These are phyloP conservation scores for Truncatella angustata DNA, from an alignment of 2,329 filamentous ascomycete genomes.

Conservation along the genomic window DNA sequence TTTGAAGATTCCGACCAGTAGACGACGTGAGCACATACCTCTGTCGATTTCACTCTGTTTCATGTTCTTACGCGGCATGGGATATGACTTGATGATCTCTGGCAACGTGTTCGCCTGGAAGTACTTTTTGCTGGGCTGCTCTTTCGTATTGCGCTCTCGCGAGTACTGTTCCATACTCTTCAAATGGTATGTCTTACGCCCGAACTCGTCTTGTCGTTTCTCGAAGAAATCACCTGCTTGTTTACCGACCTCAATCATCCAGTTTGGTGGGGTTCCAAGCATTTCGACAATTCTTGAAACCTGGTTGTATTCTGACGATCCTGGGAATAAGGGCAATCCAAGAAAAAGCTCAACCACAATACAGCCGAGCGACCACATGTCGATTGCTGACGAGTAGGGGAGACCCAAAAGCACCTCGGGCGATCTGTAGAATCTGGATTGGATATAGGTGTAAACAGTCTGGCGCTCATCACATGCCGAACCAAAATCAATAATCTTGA, in stretches of 20 bases:
- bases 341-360: constrained; percentile 98
- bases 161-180: constrained; percentile 99
- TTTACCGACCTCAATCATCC: constrained; percentile 99
- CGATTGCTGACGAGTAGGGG: constrained; percentile 96
- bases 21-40: constrained; percentile 57
- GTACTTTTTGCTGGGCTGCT: constrained; percentile 99
- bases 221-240: constrained; percentile 97
- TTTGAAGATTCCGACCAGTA: background rate
- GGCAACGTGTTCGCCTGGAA: constrained; percentile 92
- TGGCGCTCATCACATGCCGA: constrained; percentile 97
- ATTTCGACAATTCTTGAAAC: constrained; percentile 97
- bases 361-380: constrained; percentile 99
- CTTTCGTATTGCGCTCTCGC: constrained; percentile 90
- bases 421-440: constrained; percentile 96
- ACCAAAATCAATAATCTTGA: constrained; percentile 99
- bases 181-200: constrained; percentile 82
- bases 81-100: constrained; percentile 96
- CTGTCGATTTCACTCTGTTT: constrained; percentile 94
- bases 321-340: constrained; percentile 89
- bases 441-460: constrained; percentile 98
- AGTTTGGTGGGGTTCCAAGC: constrained; percentile 92
- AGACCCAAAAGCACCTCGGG: constrained; percentile 94
- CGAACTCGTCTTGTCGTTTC: constrained; percentile 87
- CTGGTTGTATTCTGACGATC: constrained; percentile 98
- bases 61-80: constrained; percentile 99